These are phyloP conservation scores for Caloboletus inedulis DNA, from an alignment of 1,284 basidiomycete species.

Conservation along the genomic window DNA sequence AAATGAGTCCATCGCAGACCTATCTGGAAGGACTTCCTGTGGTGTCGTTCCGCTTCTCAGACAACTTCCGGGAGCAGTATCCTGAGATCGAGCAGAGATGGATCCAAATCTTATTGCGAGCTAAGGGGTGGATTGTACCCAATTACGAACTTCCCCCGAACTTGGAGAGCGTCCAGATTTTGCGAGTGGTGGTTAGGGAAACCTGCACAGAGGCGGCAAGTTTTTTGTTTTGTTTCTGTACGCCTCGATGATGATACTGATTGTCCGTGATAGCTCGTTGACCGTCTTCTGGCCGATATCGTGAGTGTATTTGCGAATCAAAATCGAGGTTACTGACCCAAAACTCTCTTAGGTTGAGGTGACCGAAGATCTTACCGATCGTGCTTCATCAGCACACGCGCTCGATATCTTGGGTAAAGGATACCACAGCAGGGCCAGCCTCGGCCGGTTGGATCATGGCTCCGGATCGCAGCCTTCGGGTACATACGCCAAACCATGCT, in stretches of 20 bases:
- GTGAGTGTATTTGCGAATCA: constrained; percentile 37
- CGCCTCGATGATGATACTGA: not conserved
- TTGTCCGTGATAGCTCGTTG: constrained; percentile 48
- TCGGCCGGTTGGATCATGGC: constrained; percentile 43
- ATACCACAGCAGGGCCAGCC: constrained; percentile 27
- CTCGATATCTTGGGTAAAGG: constrained; percentile 43
- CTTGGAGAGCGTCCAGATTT: constrained; percentile 69
- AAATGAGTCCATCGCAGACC: constrained; percentile 36
- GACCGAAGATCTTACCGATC: constrained; percentile 49
- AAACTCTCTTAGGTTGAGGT: constrained; percentile 48
- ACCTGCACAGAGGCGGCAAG: constrained; percentile 58
- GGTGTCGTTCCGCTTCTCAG: constrained; percentile 87
- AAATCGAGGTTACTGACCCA: not conserved
- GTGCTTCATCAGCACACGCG: constrained; percentile 48
- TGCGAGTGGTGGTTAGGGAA: constrained; percentile 85
- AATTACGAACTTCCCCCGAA: constrained; percentile 81
- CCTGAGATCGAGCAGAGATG: constrained; percentile 83
- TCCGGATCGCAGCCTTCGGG: constrained; percentile 49
- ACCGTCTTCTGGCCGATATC: constrained; percentile 60
- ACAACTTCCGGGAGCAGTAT: constrained; percentile 66
- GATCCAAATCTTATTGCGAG: constrained; percentile 80
- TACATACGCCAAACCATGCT: constrained; percentile 68
- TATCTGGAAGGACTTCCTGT: constrained; percentile 86
- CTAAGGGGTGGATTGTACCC: constrained; percentile 85
- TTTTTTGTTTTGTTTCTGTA: constrained; percentile 1